These are phyloP conservation scores for Aphanomyces astaci DNA, from an alignment of 352 stramenopile species.

Conservation along the genomic window DNA sequence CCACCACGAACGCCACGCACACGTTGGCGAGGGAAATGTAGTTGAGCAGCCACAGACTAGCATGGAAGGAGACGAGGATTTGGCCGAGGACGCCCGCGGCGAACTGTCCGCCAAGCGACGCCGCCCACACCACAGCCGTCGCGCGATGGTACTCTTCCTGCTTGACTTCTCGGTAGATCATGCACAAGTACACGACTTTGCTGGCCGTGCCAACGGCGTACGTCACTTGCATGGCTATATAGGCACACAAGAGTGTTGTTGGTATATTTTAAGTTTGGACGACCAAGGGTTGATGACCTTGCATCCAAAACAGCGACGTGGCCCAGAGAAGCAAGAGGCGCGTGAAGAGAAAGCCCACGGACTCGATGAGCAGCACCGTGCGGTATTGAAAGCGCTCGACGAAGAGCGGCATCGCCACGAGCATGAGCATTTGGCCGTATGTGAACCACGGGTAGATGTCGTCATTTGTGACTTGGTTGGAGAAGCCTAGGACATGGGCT, in stretches of 20 bases:
- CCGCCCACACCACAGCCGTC: slow-evolving; percentile 12
- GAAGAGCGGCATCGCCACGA: slow-evolving; percentile 13
- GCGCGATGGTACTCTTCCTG: slow-evolving; percentile 19
- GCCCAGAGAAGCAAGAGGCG: slow-evolving; percentile 6
- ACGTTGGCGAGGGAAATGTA: slow-evolving; percentile 19
- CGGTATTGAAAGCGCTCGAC: slow-evolving; percentile 22
- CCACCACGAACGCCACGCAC: neutral
- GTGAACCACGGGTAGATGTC: slow-evolving; percentile 21
- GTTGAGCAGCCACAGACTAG: slow-evolving; percentile 10
- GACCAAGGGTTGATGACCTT: slow-evolving; percentile 1
- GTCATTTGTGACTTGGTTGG: slow-evolving; percentile 11
- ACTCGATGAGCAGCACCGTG: slow-evolving; percentile 21
- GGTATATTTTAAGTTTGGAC: too few relatives aligned
- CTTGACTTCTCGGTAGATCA: slow-evolving; percentile 21
- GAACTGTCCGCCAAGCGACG: slow-evolving; percentile 14
- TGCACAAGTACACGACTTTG: slow-evolving; percentile 21
- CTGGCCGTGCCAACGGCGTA: slow-evolving; percentile 15
- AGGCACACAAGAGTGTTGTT: too few relatives aligned
- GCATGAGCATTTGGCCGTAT: slow-evolving; percentile 19
- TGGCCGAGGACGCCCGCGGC: slow-evolving; percentile 16
- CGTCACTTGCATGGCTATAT: slow-evolving; percentile 18
- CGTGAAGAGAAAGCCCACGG: slow-evolving; percentile 14
- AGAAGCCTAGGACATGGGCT: slow-evolving; percentile 6
- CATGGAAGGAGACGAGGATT: neutral
- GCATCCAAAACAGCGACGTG: slow-evolving; percentile 20